Percentiles rank a stretch among this genome's conserved stretches.
phyloP scores from a whole-genome alignment of 2,329 filamentous ascomycete genomes.

The Ascochyta fabae region DNA sequence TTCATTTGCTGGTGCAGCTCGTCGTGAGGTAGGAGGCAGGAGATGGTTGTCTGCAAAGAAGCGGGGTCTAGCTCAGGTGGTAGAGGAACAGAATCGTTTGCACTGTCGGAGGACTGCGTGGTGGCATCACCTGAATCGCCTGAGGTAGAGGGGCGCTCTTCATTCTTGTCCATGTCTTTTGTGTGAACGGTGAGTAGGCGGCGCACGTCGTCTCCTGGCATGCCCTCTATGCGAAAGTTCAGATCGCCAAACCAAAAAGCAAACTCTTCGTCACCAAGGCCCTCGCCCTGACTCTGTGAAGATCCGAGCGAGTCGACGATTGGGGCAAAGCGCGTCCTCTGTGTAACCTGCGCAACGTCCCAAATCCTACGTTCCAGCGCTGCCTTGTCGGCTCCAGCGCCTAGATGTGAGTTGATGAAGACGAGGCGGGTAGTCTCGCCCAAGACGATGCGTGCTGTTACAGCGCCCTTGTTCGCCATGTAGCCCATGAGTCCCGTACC shows the following conservation, averaged over 20 bases:
- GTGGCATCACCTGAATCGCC: conserved; percentile 28
- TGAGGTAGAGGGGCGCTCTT: conserved; percentile 25
- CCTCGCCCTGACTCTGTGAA: conserved; percentile 64
- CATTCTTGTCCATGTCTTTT: conserved; percentile 64
- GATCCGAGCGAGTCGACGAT: conserved; percentile 70
- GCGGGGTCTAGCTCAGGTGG: conserved; percentile 72
- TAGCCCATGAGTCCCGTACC: conserved; percentile 92
- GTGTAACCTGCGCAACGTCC: conserved; percentile 82
- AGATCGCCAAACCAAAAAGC: conserved; percentile 96
- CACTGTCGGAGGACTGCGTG: conserved; percentile 22
- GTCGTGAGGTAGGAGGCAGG: conserved; percentile 87
- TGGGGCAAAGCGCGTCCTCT: conserved; percentile 78
- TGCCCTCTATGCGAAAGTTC: conserved; percentile 88
- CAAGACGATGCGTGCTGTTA: conserved; percentile 79
- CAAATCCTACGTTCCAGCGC: conserved; percentile 85
- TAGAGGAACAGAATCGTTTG: conserved; percentile 42
- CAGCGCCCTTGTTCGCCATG: conserved; percentile 94
- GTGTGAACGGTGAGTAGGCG: conserved; percentile 83
- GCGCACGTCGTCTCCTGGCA: conserved; percentile 89
- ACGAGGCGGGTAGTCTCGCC: conserved; percentile 89
- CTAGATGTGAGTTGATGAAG: conserved; percentile 90
- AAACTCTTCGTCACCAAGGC: conserved; percentile 89
- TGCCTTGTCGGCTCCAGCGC: conserved; percentile 80
- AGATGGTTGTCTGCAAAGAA: conserved; percentile 85
- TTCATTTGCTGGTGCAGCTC: conserved; percentile 79